phyloP scores from a whole-genome alignment of 2,329 filamentous ascomycete genomes.

The Sclerotinia nivalis region DNA sequence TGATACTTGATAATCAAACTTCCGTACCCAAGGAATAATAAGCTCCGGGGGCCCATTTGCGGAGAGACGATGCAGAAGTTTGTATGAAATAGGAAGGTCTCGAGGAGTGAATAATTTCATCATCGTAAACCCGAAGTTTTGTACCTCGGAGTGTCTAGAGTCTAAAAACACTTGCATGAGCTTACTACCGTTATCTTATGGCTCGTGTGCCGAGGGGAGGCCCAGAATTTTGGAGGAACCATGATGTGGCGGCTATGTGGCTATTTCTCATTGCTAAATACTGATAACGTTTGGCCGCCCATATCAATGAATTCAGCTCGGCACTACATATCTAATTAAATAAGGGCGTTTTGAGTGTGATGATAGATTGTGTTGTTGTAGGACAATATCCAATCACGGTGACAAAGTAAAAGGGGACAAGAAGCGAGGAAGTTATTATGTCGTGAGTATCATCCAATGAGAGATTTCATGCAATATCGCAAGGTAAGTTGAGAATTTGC shows the following conservation, averaged over 20 bases:
- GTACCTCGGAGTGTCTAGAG: not conserved
- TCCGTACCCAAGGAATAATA: not conserved
- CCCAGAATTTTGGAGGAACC: not conserved
- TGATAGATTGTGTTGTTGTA: not conserved
- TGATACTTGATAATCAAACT: not conserved
- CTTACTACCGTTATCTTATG: not conserved
- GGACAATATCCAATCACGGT: constrained; percentile 6
- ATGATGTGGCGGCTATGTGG: constrained; percentile 6
- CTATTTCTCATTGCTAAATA: not conserved
- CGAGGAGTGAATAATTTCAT: not conserved
- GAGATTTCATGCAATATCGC: constrained; percentile 6
- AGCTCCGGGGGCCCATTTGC: too few relatives aligned
- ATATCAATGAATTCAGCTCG: not conserved
- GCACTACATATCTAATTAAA: not conserved
- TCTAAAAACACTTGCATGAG: not conserved
- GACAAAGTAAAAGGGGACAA: constrained; percentile 13
- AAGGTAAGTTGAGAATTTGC: not conserved
- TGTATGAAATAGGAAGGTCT: not conserved
- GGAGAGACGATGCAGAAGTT: not conserved
- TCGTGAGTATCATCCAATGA: constrained; percentile 1
- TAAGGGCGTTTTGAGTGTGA: not conserved
- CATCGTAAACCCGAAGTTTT: not conserved
- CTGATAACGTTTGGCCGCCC: not conserved
- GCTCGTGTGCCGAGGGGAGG: not conserved
- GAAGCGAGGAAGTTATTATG: constrained; percentile 11